Percentiles rank a stretch among this genome's conserved stretches.
Evolutionary conservation across 2,329 filamentous ascomycete genomes (phyloP).

Genomic region (Cytospora leucostoma): DNA sequence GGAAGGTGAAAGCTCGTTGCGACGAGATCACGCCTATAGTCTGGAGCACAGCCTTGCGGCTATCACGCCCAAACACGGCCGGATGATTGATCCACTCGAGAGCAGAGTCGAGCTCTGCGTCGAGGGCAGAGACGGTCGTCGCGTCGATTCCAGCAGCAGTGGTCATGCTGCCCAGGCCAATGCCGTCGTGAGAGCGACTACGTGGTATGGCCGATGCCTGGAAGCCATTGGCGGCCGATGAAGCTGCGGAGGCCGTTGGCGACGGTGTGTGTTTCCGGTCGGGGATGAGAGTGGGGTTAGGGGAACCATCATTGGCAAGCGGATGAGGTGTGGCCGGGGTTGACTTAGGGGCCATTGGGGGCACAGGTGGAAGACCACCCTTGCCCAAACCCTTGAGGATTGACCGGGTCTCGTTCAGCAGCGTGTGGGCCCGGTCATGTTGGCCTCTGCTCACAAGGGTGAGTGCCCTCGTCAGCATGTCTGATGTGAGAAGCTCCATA

Average conservation of each 20-base stretch:
- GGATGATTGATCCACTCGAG: constrained; percentile 98
- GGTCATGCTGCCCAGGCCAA: constrained; percentile 52
- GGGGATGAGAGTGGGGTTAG: constrained; percentile 48
- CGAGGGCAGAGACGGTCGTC: constrained; percentile 79
- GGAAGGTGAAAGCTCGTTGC: constrained; percentile 90
- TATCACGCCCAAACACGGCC: constrained; percentile 90
- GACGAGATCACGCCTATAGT: constrained; percentile 96
- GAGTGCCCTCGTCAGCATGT: constrained; percentile 92
- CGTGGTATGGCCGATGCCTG: constrained; percentile 48
- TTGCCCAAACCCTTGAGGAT: constrained; percentile 96
- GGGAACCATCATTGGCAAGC: constrained; percentile 43
- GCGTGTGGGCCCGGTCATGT: constrained; percentile 89
- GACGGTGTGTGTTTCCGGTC: constrained; percentile 59
- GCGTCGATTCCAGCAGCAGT: constrained; percentile 74
- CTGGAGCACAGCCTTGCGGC: constrained; percentile 91
- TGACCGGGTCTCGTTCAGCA: constrained; percentile 88
- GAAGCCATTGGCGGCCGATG: constrained; percentile 33
- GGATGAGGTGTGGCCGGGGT: constrained; percentile 52
- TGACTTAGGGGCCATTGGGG: constrained; percentile 57
- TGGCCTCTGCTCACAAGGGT: constrained; percentile 89
- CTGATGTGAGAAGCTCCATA: constrained; percentile 96
- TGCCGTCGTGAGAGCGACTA: constrained; percentile 56
- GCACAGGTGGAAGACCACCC: constrained; percentile 87
- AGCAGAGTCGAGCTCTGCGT: constrained; percentile 85
- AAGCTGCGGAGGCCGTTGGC: constrained; percentile 48